Conservation (phyloP, 1,284 basidiomycete species). For the Pseudomicrostroma phylloplanum region DNA sequence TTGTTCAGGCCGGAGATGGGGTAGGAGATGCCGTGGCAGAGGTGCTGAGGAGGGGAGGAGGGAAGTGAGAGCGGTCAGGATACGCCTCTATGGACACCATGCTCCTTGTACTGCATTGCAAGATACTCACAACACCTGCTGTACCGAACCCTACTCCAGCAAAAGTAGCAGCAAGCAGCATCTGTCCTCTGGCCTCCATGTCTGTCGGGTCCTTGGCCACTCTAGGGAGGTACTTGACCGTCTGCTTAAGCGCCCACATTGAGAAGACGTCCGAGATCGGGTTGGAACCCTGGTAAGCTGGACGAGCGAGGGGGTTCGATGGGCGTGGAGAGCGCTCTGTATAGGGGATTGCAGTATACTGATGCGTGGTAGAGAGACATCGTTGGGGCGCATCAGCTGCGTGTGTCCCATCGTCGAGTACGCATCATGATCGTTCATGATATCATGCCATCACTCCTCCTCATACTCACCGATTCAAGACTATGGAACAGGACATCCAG, state of each 20-base stretch:
- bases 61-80: neutral
- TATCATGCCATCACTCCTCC: no score
- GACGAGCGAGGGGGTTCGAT: slow-evolving; percentile 77
- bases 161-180: slow-evolving; percentile 62
- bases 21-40: slow-evolving; percentile 42
- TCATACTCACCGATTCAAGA: no score
- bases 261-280: slow-evolving; percentile 93
- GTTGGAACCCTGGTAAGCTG: slow-evolving; percentile 89
- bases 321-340: slow-evolving; percentile 82
- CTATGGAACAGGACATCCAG: slow-evolving; percentile 88
- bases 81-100: neutral
- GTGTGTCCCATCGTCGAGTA: neutral
- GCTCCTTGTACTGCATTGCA: no score
- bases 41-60: slow-evolving; percentile 60
- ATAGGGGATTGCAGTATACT: slow-evolving; percentile 55
- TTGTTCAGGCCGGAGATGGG: slow-evolving; percentile 71
- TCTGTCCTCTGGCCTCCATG: slow-evolving; percentile 76
- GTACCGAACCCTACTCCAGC: slow-evolving; percentile 95
- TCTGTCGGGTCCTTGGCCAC: slow-evolving; percentile 71
- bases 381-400: neutral
- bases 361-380: slow-evolving; percentile 1
- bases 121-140: slow-evolving; percentile 44
- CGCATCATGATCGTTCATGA: no score
- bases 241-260: slow-evolving; percentile 84
- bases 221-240: slow-evolving; percentile 81